phyloP scores from a whole-genome alignment of 176 grass and related monocot genomes.

The Lolium rigidum region DNA sequence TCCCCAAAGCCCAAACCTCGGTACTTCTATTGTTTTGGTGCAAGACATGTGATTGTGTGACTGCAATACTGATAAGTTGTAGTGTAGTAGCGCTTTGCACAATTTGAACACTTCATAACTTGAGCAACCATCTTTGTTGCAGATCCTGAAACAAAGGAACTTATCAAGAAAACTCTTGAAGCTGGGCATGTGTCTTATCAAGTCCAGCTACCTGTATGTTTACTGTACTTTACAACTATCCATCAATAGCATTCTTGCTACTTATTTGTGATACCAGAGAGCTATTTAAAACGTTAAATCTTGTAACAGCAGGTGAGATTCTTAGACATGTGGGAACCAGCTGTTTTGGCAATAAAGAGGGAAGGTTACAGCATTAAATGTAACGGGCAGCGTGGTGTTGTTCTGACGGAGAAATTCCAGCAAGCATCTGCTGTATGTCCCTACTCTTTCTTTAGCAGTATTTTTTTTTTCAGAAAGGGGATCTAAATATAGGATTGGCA shows the following conservation, averaged over 20 bases:
- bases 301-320: slow-evolving; percentile 67
- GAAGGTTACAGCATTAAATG: slow-evolving; percentile 96
- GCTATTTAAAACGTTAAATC: slow-evolving; percentile 44
- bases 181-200: slow-evolving; percentile 80
- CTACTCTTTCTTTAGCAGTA: slow-evolving; percentile 19
- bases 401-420: slow-evolving; percentile 89
- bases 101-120: slow-evolving; percentile 23
- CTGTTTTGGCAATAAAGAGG: slow-evolving; percentile 88
- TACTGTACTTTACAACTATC: slow-evolving; percentile 38
- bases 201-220: slow-evolving; percentile 75
- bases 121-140: slow-evolving; percentile 41
- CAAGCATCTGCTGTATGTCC: slow-evolving; percentile 71
- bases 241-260: slow-evolving; percentile 34
- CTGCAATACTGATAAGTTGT: slow-evolving; percentile 12
- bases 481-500: not conserved
- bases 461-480: slow-evolving; percentile 23
- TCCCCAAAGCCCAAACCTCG: not conserved
- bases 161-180: slow-evolving; percentile 78
- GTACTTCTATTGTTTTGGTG: slow-evolving; percentile 1
- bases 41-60: not conserved
- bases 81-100: slow-evolving; percentile 7
- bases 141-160: slow-evolving; percentile 90
- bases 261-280: slow-evolving; percentile 20
- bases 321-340: slow-evolving; percentile 91
- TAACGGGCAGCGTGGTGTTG: slow-evolving; percentile 72